These are phyloP conservation scores for Pythium dissimile DNA, from an alignment of 352 stramenopile species.

Conservation along the genomic window DNA sequence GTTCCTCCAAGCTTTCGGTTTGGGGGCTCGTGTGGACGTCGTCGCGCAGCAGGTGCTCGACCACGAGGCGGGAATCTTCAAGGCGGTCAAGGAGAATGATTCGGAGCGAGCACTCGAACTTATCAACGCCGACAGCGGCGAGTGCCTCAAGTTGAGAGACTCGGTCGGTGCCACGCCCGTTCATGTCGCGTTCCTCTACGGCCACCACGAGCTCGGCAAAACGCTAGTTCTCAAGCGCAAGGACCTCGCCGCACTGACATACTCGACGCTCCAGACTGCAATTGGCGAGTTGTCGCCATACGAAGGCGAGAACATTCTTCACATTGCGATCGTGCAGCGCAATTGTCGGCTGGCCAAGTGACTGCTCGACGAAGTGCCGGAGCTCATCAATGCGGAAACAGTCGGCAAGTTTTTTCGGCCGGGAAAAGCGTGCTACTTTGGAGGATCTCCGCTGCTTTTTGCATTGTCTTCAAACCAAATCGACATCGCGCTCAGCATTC, in stretches of 20 bases:
- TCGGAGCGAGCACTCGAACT: slow-evolving; percentile 18
- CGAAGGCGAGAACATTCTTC: slow-evolving; percentile 60
- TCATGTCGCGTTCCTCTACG: slow-evolving; percentile 57
- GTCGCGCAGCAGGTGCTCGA: slow-evolving; percentile 58
- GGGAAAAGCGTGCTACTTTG: slow-evolving; percentile 58
- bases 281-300: slow-evolving; percentile 37
- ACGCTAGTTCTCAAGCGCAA: slow-evolving; percentile 29
- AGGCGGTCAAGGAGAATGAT: slow-evolving; percentile 47
- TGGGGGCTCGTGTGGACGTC: slow-evolving; percentile 38
- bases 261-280: slow-evolving; percentile 24
- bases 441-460: slow-evolving; percentile 52
- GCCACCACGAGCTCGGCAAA: slow-evolving; percentile 53
- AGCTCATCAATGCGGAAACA: slow-evolving; percentile 41
- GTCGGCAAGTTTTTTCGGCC: slow-evolving; percentile 52
- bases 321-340: slow-evolving; percentile 64
- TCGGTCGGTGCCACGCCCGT: slow-evolving; percentile 46
- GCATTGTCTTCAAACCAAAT: slow-evolving; percentile 55
- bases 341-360: slow-evolving; percentile 33
- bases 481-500: slow-evolving; percentile 33
- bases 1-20: slow-evolving; percentile 22
- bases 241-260: slow-evolving; percentile 34
- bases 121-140: slow-evolving; percentile 27
- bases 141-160: slow-evolving; percentile 40
- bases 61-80: slow-evolving; percentile 55
- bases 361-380: slow-evolving; percentile 33